Conservation (phyloP, 768 basidiomycete genomes). For the Trametopsis cervina region DNA sequence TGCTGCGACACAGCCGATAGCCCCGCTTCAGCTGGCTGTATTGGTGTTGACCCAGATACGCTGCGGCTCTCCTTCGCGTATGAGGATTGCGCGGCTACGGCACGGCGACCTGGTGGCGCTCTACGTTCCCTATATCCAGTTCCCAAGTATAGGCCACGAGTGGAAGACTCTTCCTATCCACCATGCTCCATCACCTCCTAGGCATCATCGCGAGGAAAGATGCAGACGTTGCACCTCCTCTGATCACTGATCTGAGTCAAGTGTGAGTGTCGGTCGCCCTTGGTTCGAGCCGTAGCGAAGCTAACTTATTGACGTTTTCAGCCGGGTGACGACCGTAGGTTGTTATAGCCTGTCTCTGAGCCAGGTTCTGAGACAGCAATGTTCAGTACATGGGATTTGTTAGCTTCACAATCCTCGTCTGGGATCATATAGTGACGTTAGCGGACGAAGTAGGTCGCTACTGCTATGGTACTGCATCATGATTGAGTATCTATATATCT, state of each 20-base stretch:
- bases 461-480: too few relatives aligned
- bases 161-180: neutral
- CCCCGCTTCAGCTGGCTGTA: too few relatives aligned
- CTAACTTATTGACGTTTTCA: neutral
- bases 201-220: neutral
- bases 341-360: neutral
- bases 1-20: too few relatives aligned
- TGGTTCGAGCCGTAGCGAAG: neutral
- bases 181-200: neutral
- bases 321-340: constrained; percentile 10
- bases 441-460: constrained; percentile 31
- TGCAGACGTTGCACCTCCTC: neutral
- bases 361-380: neutral
- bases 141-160: neutral
- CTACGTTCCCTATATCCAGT: too few relatives aligned
- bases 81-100: too few relatives aligned
- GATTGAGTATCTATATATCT: neutral
- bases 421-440: constrained; percentile 52
- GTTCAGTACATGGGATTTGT: constrained; percentile 44
- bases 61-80: too few relatives aligned
- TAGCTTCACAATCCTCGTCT: constrained; percentile 44
- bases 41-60: too few relatives aligned
- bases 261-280: constrained; percentile 1
- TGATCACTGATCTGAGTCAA: constrained; percentile 3
- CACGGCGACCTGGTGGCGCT: too few relatives aligned